Percentiles rank a stretch among this genome's conserved stretches.
Evolutionary conservation across 2,329 filamentous ascomycete genomes (phyloP).

Genomic region (Cylindrodendrum hubeiense): DNA sequence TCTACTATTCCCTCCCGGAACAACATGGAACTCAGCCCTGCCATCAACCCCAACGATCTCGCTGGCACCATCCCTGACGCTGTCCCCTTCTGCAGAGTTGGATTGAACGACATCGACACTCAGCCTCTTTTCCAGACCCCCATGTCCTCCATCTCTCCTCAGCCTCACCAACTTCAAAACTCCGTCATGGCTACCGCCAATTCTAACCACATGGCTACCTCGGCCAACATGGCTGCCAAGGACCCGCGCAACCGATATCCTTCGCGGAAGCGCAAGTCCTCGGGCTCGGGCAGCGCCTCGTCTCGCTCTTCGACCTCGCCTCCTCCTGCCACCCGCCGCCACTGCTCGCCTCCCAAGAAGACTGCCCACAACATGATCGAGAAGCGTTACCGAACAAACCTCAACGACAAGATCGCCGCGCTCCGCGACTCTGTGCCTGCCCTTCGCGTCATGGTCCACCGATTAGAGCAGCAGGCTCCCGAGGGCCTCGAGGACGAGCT

Average conservation of each 20-base stretch:
- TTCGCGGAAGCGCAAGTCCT: slow-evolving; percentile 50
- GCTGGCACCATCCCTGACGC: slow-evolving; percentile 41
- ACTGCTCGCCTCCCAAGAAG: slow-evolving; percentile 72
- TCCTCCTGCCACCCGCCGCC: slow-evolving; percentile 44
- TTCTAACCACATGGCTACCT: slow-evolving; percentile 35
- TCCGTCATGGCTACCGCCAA: slow-evolving; percentile 34
- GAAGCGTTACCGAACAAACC: slow-evolving; percentile 92
- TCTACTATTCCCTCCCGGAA: slow-evolving; percentile 42
- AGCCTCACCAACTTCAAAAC: slow-evolving; percentile 38
- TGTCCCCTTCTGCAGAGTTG: slow-evolving; percentile 43
- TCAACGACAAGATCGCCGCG: slow-evolving; percentile 95
- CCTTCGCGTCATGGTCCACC: slow-evolving; percentile 75
- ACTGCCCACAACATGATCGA: slow-evolving; percentile 97
- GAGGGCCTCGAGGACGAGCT: slow-evolving; percentile 70
- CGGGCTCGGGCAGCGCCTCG: slow-evolving; percentile 44
- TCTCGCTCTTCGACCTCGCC: slow-evolving; percentile 57
- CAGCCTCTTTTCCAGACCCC: slow-evolving; percentile 46
- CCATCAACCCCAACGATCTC: slow-evolving; percentile 45
- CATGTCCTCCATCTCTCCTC: slow-evolving; percentile 43
- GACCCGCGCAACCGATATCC: slow-evolving; percentile 40
- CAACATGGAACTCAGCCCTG: slow-evolving; percentile 46
- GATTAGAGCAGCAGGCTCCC: slow-evolving; percentile 71
- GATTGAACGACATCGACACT: slow-evolving; percentile 44
- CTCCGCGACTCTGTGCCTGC: slow-evolving; percentile 90
- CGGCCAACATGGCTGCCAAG: slow-evolving; percentile 31